These are phyloP conservation scores for Sugiyamaella americana DNA, from an alignment of 805 yeast species.

Conservation along the genomic window DNA sequence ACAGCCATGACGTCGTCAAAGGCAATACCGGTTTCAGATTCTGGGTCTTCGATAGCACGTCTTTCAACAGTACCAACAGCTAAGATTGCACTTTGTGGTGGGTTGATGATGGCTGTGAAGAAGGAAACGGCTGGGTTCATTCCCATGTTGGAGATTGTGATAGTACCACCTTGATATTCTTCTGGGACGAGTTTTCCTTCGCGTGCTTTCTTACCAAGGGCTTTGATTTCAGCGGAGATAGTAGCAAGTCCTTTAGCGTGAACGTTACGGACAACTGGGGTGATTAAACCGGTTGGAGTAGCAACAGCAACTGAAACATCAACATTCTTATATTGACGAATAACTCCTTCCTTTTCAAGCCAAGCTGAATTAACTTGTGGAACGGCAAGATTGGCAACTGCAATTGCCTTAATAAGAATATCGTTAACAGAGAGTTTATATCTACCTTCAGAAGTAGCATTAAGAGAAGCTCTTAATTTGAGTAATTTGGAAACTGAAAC, in stretches of 20 bases:
- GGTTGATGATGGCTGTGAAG: conserved; percentile 96
- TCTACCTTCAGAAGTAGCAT: conserved; percentile 75
- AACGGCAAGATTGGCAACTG: conserved; percentile 81
- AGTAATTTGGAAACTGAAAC: conserved; percentile 83
- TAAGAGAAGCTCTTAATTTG: conserved; percentile 86
- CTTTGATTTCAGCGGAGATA: conserved; percentile 82
- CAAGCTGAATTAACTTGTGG: conserved; percentile 94
- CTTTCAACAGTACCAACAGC: conserved; percentile 93
- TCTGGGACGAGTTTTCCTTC: conserved; percentile 88
- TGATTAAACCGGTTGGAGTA: conserved; percentile 93
- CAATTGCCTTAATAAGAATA: conserved; percentile 87
- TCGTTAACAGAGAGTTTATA: conserved; percentile 93
- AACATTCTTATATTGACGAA: conserved; percentile 85
- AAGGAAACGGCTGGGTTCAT: conserved; percentile 91
- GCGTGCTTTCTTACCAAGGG: conserved; percentile 93
- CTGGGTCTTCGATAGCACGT: conserved; percentile 87
- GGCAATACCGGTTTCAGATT: conserved; percentile 83
- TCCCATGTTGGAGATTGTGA: conserved; percentile 97
- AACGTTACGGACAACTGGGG: conserved; percentile 91
- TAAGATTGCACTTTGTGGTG: conserved; percentile 91
- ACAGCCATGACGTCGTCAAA: conserved; percentile 87
- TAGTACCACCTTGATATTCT: conserved; percentile 99
- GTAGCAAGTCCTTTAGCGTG: conserved; percentile 77
- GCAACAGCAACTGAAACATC: conserved; percentile 99
- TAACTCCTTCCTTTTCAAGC: conserved; percentile 81